Evolutionary conservation across 1,139 yeast species (phyloP).

Genomic region (Pichia sorboxylosa): DNA sequence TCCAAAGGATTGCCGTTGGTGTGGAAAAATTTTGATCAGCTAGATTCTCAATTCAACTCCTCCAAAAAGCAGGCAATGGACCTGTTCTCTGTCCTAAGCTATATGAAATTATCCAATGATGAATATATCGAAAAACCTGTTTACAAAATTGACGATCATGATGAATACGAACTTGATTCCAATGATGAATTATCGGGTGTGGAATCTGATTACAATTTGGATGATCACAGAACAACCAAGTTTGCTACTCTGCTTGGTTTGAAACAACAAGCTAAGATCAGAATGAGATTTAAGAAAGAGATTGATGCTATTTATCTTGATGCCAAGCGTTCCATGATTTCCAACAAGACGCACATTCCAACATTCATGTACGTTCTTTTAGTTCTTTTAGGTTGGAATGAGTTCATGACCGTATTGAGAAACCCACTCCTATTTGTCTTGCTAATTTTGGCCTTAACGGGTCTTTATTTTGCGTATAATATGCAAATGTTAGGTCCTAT

Average conservation of each 20-base stretch:
- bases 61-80: slow-evolving; percentile 49
- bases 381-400: slow-evolving; percentile 86
- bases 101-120: slow-evolving; percentile 39
- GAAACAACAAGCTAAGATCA: slow-evolving; percentile 45
- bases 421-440: slow-evolving; percentile 70
- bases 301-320: slow-evolving; percentile 77
- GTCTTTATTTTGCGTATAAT: slow-evolving; percentile 54
- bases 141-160: slow-evolving; percentile 30
- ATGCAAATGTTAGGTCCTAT: slow-evolving; percentile 73
- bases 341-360: slow-evolving; percentile 69
- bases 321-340: slow-evolving; percentile 66
- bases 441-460: slow-evolving; percentile 45
- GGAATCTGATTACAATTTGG: slow-evolving; percentile 23
- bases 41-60: slow-evolving; percentile 50
- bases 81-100: slow-evolving; percentile 47
- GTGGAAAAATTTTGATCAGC: slow-evolving; percentile 65
- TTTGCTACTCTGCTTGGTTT: slow-evolving; percentile 53
- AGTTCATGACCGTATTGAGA: slow-evolving; percentile 75
- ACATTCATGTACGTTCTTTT: slow-evolving; percentile 65
- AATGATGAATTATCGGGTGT: slow-evolving; percentile 23
- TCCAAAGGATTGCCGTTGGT: slow-evolving; percentile 64
- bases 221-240: slow-evolving; percentile 29
- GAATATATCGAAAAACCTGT: slow-evolving; percentile 47
- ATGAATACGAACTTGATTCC: slow-evolving; percentile 33
- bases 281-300: slow-evolving; percentile 57